phyloP scores from a whole-genome alignment of 2,329 filamentous ascomycete species.

The Monosporascus sp. region DNA sequence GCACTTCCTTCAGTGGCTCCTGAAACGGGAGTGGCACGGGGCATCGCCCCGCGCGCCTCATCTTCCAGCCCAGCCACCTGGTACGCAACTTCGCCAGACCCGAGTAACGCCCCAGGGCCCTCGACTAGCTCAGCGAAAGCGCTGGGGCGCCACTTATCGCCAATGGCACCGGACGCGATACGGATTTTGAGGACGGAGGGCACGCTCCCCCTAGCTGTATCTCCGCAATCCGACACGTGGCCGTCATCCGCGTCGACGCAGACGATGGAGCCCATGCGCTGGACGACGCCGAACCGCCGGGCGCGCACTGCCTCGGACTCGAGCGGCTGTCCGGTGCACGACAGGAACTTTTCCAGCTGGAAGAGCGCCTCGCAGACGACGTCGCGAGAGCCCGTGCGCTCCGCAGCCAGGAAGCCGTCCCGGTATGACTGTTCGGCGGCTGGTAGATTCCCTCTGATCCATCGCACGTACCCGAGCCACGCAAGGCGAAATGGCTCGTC shows the following conservation, averaged over 20 bases:
- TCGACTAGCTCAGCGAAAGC: neutral
- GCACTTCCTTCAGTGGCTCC: neutral
- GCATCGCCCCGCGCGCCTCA: neutral
- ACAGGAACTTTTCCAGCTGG: conserved; percentile 24
- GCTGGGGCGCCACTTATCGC: neutral
- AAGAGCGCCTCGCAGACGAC: conserved; percentile 22
- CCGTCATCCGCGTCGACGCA: conserved; percentile 14
- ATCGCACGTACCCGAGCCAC: conserved; percentile 23
- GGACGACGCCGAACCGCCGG: conserved; percentile 17
- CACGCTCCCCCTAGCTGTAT: neutral
- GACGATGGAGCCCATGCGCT: conserved; percentile 14
- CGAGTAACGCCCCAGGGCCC: neutral
- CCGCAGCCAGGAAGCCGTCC: conserved; percentile 17
- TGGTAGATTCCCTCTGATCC: conserved; percentile 14
- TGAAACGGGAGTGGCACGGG: neutral
- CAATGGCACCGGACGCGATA: neutral
- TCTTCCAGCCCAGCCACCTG: neutral
- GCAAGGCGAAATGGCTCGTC: conserved; percentile 21
- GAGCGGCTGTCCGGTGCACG: conserved; percentile 15
- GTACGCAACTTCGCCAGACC: neutral
- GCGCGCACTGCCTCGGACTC: conserved; percentile 18
- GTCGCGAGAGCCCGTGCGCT: conserved; percentile 19
- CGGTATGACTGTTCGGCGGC: conserved; percentile 18
- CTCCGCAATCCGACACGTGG: neutral
- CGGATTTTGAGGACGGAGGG: neutral